Base-by-base conservation (phyloP, 805 yeast genomes). In the Cyberlindnera xylosilytica region DNA sequence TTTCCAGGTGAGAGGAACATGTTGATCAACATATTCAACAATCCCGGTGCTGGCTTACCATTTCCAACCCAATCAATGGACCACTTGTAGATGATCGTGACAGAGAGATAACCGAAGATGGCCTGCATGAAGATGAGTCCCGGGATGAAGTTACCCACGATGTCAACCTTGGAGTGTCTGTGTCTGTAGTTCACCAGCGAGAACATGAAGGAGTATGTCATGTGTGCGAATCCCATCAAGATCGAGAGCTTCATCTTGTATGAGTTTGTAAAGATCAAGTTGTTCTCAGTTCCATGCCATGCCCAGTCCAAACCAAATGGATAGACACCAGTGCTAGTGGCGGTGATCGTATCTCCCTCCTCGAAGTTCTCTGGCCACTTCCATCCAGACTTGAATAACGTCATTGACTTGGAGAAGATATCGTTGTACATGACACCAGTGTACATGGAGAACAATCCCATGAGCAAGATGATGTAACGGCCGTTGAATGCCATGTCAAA, bases 261-360 rank as follows among this genome's bases (percentile, higher is more conserved):
- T 4, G 98, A 90, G 69, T 93, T 93, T 42, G 96, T 78, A 66
- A 93, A 93, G 46, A 95, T 68, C 57, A 93, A 73, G 36, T 82
- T 82, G 69, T 93, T 93, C 52, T 93, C 99, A 35, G 98, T 77
- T n/a, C 97, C 97, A 64, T 93, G 99, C 99, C 99, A 93, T 12
- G 83, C 86, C 49, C 84, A 86, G 66, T 93, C 99, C 39, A 93
- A 66, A 45, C 99, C 99, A 61, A 91, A 69, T 6, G 82, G 68
- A 58, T 93, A 93, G 12, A 79, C 79, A 13, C 91, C 87, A 13
- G 70, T 70, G 5, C 76, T 73, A 31, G 72, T 71, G 7, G 91
- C 97, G 38, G 70, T 72, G 42, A 90, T 74, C 4, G 80, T 60
- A 32, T 86, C 87, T 22, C 95, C 95, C 42, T 68, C 71, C 52